A percentile compares a stretch with the other conserved stretches of the same genome.
phyloP scores from a whole-genome alignment of 805 yeast species.

The Kluyveromyces siamensis region DNA sequence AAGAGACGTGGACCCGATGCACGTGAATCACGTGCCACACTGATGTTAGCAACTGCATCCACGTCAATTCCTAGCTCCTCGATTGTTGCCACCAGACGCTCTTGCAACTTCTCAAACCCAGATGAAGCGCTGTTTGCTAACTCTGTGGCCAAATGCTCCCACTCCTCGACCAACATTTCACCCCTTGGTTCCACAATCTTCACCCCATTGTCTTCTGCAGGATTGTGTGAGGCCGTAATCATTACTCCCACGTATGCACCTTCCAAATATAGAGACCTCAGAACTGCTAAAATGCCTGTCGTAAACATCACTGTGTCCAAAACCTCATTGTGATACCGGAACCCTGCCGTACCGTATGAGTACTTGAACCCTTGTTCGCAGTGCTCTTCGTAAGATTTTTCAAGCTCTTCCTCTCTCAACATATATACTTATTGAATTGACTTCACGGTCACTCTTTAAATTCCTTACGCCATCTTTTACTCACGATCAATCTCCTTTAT shows the following conservation, averaged over 20 bases:
- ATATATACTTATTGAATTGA: too few relatives aligned
- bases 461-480: background rate
- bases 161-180: slow-evolving; percentile 70
- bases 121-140: slow-evolving; percentile 58
- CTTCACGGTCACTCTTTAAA: background rate
- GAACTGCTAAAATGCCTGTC: slow-evolving; percentile 72
- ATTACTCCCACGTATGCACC: slow-evolving; percentile 83
- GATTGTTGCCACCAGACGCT: slow-evolving; percentile 2
- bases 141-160: slow-evolving; percentile 78
- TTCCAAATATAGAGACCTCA: slow-evolving; percentile 63
- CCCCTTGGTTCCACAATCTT: slow-evolving; percentile 92
- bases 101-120: slow-evolving; percentile 36
- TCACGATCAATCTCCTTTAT: background rate
- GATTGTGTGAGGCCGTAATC: slow-evolving; percentile 95
- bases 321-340: slow-evolving; percentile 61
- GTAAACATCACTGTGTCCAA: slow-evolving; percentile 78
- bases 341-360: slow-evolving; percentile 96
- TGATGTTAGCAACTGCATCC: slow-evolving; percentile 40
- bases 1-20: slow-evolving; percentile 55
- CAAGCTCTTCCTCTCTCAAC: background rate
- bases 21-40: slow-evolving; percentile 83
- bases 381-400: slow-evolving; percentile 26
- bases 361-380: slow-evolving; percentile 36
- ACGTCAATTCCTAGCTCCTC: slow-evolving; percentile 31
- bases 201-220: slow-evolving; percentile 86